Evolutionary conservation across 2,329 filamentous ascomycete genomes (phyloP), one percentile per base, ranked within the genome.

Genomic region (Ceratocystis colombiana): DNA sequence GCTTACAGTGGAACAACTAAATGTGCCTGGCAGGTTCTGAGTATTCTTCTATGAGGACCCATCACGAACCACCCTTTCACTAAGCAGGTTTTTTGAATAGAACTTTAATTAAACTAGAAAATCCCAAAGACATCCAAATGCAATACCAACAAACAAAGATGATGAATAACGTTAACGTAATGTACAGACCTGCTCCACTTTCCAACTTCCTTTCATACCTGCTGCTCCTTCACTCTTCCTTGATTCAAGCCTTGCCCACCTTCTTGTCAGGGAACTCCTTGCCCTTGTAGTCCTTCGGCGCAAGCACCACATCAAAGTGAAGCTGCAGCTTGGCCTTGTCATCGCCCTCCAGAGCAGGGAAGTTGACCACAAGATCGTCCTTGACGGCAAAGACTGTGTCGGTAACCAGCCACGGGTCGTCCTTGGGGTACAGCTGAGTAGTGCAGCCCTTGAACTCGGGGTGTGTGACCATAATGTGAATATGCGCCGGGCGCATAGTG

Each of bases 361-460:
- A 82, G 69, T 80, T 75, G 15, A 82, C 75, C 1, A 82, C 71
- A 3, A 83, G 72, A 61, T 80, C 79, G 61, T 80, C 76, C 74
- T 82, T 82, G 70, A 83, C 80, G 46, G 80, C 80, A 68, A 80
- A 82, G 22, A 67, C 68, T 3, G 77, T 77, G 70, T 79, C 77
- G 22, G 77, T 75, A 46, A 74, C 73, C 30, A 90, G 79, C 73
- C 89, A 88, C 62, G 82, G 80, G 75, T 87, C 83, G 68, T 83
- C 78, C 68, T 80, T 80, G 74, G 89, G 87, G 73, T 90, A 92
- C 64, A 92, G 85, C 74, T 92, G 88, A 0, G 88, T 90, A 1
- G 87, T 88, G 68, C 89, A 70, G 79, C 86, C 79, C 72, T 85
- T 87, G 78, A 88, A 89, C 2, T 84, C 84, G n/a, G 80, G 79